A percentile compares a stretch with the other conserved stretches of the same genome.
Conservation (phyloP, 768 basidiomycete genomes). For the Tylopilus plumbeoviolaceoides region DNA sequence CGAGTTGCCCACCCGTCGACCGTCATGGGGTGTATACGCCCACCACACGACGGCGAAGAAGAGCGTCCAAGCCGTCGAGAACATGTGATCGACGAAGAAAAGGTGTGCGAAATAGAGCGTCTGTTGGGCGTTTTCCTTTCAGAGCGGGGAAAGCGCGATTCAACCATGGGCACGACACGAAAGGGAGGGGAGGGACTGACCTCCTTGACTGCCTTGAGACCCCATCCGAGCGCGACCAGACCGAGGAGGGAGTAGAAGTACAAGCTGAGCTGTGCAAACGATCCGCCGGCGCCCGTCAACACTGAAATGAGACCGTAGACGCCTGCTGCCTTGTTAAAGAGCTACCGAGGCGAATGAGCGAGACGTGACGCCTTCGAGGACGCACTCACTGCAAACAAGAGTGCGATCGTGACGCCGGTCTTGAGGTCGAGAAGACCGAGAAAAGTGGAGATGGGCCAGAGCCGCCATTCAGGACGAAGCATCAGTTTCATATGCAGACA, state of each 20-base stretch:
- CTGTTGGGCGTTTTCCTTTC: conserved; percentile 84
- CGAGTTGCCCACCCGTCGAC: conserved; percentile 74
- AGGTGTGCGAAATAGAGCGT: conserved; percentile 88
- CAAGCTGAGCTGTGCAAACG: conserved; percentile 86
- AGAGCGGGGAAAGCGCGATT: no score
- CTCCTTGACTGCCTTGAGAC: conserved; percentile 77
- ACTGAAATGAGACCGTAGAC: conserved; percentile 94
- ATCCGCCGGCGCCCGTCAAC: conserved; percentile 86
- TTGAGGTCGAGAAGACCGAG: conserved; percentile 89
- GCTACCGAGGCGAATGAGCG: conserved; percentile 36
- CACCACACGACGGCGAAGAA: conserved; percentile 92
- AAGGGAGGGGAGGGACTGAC: no score
- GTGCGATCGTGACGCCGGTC: conserved; percentile 82
- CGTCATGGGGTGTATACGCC: conserved; percentile 89
- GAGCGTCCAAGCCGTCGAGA: conserved; percentile 88
- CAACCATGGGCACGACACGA: no score
- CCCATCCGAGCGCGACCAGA: conserved; percentile 81
- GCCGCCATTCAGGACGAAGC: conserved; percentile 78
- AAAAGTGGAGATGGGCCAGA: conserved; percentile 80
- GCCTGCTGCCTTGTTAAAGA: conserved; percentile 97
- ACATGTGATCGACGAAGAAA: conserved; percentile 87
- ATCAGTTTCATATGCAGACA: conserved; percentile 66
- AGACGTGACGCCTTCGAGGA: no score
- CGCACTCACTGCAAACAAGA: conserved; percentile 86
- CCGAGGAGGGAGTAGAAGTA: conserved; percentile 90